These are phyloP conservation scores for Phytophthora cryptogea DNA, from an alignment of 352 stramenopile genomes.

Conservation along the genomic window DNA sequence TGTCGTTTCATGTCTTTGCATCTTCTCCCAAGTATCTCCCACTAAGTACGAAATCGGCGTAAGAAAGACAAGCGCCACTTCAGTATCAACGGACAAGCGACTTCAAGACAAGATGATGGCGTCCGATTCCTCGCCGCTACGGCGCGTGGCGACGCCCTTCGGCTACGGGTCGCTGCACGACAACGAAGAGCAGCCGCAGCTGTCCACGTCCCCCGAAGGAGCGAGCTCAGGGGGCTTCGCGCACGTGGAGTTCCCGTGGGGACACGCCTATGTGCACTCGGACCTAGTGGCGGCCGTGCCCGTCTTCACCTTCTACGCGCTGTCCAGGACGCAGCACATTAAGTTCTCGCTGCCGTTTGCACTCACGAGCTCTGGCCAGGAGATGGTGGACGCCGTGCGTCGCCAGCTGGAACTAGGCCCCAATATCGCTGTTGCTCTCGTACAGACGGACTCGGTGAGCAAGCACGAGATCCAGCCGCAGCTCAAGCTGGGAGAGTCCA, in stretches of 20 bases:
- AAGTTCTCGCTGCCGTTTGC: conserved; percentile 75
- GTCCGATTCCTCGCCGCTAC: conserved; percentile 23
- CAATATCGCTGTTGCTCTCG: conserved; percentile 60
- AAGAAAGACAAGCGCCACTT: conserved; percentile 14
- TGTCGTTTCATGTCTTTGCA: conserved; percentile 22
- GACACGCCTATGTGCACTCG: conserved; percentile 65
- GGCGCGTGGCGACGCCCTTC: conserved; percentile 67
- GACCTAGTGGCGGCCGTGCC: conserved; percentile 60
- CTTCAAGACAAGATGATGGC: conserved; percentile 35
- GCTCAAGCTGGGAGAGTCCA: conserved; percentile 65
- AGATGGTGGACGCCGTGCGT: conserved; percentile 67
- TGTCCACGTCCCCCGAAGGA: conserved; percentile 14
- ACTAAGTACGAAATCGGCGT: conserved; percentile 11
- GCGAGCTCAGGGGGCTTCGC: conserved; percentile 41
- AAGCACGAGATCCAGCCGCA: conserved; percentile 72
- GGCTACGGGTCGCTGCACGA: conserved; percentile 61
- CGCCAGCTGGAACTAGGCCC: conserved; percentile 50
- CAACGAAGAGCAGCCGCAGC: conserved; percentile 23
- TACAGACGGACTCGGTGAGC: conserved; percentile 77
- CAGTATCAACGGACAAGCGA: conserved; percentile 9
- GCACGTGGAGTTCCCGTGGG: conserved; percentile 77
- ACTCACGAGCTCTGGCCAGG: conserved; percentile 50
- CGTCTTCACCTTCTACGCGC: conserved; percentile 81
- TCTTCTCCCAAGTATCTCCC: conserved; percentile 5
- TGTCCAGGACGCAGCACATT: conserved; percentile 58